phyloP scores from a whole-genome alignment of 108 stramenopile genomes.

The Nitzschia palea region DNA sequence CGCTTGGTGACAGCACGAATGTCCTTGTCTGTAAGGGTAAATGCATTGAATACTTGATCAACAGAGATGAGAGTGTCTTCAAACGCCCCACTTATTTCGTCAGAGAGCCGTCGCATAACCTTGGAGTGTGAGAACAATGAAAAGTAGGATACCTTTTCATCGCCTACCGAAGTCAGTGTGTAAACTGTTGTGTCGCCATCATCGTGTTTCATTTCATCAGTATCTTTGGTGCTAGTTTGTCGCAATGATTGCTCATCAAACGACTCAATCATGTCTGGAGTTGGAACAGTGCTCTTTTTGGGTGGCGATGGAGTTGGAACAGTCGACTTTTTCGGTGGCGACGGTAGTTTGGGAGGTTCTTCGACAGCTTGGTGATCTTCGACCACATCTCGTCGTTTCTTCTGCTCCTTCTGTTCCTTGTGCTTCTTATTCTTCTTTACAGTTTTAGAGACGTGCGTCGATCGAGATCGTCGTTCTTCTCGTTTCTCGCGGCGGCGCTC shows the following conservation, averaged over 20 bases:
- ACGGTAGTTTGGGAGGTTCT: too few relatives aligned
- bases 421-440: not conserved
- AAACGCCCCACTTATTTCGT: constrained; percentile 44
- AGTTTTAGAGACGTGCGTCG: not conserved
- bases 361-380: too few relatives aligned
- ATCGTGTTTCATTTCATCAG: constrained; percentile 16
- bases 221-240: too few relatives aligned
- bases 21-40: constrained; percentile 58
- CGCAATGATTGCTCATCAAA: too few relatives aligned
- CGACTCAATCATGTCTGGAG: too few relatives aligned
- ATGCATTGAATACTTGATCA: constrained; percentile 56
- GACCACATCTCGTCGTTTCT: not conserved
- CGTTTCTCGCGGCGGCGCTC: not conserved
- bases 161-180: not conserved
- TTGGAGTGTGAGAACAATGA: constrained; percentile 12
- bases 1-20: constrained; percentile 51
- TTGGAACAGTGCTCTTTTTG: too few relatives aligned
- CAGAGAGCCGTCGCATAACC: constrained; percentile 23
- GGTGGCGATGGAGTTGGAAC: too few relatives aligned
- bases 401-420: not conserved
- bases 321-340: too few relatives aligned
- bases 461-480: not conserved
- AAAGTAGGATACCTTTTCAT: not conserved
- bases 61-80: constrained; percentile 51
- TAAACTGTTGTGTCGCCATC: constrained; percentile 14